Conservation (phyloP, 176 grass and related monocot species). For the Aegilops tauschii region DNA sequence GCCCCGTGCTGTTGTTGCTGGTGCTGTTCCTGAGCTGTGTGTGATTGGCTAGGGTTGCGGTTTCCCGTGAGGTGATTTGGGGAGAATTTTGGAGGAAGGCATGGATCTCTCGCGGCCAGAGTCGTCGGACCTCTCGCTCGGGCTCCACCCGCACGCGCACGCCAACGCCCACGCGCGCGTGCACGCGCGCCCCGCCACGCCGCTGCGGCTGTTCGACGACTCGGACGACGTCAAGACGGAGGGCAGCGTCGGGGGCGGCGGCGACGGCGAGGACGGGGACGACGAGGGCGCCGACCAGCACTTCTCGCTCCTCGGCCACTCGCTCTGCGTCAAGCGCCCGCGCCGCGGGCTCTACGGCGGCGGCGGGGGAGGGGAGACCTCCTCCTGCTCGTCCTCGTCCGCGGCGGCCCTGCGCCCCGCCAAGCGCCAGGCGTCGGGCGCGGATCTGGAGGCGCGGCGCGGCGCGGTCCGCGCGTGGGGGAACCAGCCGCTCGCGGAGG, state of each 20-base stretch:
- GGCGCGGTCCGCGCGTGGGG: conserved; percentile 68
- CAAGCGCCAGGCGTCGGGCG: conserved; percentile 38
- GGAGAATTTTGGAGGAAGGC: neutral
- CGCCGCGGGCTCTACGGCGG: conserved; percentile 38
- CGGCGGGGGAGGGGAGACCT: conserved; percentile 23
- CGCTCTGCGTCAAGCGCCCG: conserved; percentile 84
- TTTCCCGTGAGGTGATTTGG: neutral
- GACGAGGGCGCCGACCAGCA: conserved; percentile 48
- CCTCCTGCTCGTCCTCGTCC: conserved; percentile 66
- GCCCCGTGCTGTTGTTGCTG: neutral
- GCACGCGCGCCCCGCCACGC: conserved; percentile 21
- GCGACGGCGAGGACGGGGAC: neutral
- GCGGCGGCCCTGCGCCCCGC: conserved; percentile 34
- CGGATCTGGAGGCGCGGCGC: conserved; percentile 64
- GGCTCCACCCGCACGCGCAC: conserved; percentile 45
- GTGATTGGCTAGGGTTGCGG: conserved; percentile 26
- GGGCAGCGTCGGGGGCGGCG: conserved; percentile 3
- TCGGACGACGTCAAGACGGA: conserved; percentile 40
- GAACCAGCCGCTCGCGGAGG: conserved; percentile 64
- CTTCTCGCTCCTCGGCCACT: conserved; percentile 72
- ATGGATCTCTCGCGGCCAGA: conserved; percentile 70
- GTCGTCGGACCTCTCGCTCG: conserved; percentile 80
- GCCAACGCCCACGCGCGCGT: conserved; percentile 17
- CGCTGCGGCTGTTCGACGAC: conserved; percentile 46
- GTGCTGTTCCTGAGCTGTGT: neutral